Conservation (phyloP, 139 green algal species). For the Prasinococcaceae sp. region DNA sequence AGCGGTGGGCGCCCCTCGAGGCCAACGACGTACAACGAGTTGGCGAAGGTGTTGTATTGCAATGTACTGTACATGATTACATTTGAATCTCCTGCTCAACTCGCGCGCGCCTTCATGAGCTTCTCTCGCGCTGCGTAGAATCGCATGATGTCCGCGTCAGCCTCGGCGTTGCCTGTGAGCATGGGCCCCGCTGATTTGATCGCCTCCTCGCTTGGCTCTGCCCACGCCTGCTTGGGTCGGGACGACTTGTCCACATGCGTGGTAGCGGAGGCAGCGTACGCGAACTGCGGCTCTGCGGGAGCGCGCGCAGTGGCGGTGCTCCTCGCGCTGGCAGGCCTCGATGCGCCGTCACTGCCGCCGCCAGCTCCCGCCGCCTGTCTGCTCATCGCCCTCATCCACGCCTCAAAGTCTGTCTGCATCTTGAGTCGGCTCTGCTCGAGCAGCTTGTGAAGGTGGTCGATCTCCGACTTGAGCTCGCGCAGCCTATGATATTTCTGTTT, state of each 20-base stretch:
- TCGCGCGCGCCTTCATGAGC: too few species aligned
- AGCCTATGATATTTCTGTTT: slow-evolving; percentile 43
- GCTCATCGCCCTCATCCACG: not conserved
- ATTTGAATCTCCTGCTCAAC: too few species aligned
- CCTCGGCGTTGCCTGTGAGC: slow-evolving; percentile 64
- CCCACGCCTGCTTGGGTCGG: not conserved
- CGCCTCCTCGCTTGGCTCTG: slow-evolving; percentile 30
- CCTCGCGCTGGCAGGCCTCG: too few species aligned
- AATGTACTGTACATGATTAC: too few species aligned
- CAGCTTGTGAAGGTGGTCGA: slow-evolving; percentile 67
- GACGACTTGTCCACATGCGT: not conserved
- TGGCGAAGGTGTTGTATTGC: too few species aligned
- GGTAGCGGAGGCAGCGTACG: not conserved
- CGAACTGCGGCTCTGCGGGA: too few species aligned
- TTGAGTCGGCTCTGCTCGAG: slow-evolving; percentile 48
- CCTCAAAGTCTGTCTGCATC: slow-evolving; percentile 28
- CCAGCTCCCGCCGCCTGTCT: not conserved
- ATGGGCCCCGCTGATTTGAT: slow-evolving; percentile 37
- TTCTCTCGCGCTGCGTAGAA: slow-evolving; percentile 66
- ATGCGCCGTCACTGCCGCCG: too few species aligned
- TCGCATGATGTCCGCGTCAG: slow-evolving; percentile 66
- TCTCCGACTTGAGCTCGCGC: slow-evolving; percentile 60
- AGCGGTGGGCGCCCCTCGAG: too few species aligned
- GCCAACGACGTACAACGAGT: too few species aligned
- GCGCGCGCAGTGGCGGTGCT: too few species aligned